Base-by-base conservation (phyloP, 2,329 filamentous ascomycete species). In the Uncinocarpus reesii region DNA sequence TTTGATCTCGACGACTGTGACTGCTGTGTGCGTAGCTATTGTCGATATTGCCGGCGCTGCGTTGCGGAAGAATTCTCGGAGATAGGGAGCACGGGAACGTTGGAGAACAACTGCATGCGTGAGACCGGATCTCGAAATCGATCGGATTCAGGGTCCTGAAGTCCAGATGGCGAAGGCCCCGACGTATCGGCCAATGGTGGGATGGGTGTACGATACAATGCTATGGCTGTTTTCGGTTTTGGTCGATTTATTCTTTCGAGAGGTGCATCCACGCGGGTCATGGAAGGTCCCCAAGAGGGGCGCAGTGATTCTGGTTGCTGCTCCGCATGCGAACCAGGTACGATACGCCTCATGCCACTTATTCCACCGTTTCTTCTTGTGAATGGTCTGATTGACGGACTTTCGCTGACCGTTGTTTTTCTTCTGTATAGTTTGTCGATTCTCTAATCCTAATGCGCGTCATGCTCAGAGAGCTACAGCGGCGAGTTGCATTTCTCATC, bases 181-280 rank as follows among this genome's bases (percentile, higher is more conserved):
- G 55, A 56, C 60, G 32, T 65, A 70, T 46, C 60, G 66, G 51
- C 69, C 68, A 42, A 67, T 73, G 59, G 64, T 71, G 50, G 67
- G 66, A 57, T 74, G 71, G 71, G 53, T 72, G 42, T 74, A 74
- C 56, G 71, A 74, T 58, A 53, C 73, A 21, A 63, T 72, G 40
- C 59, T 75, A 31, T 75, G 72, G 72, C 61, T 64, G 7, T 69
- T 75, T 53, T 74, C 72, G 2, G 64, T 96, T 55, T 75, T 96
- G 45, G 81, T 93, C 56, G 92, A 98, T 67, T 80, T 95, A 57
- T 98, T 98, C 78, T 98, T 98, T 73, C 83, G 92, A 57, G 92
- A 98, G 69, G 87, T 98, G 13, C 89, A 96, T 64, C 92, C 92
- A 10, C 79, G 92, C 55, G 88, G 88, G 57, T 86, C 89, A 54